Evolutionary conservation across 371 early-diverging fungal genomes (phyloP).

Genomic region (Smittium culicis): DNA sequence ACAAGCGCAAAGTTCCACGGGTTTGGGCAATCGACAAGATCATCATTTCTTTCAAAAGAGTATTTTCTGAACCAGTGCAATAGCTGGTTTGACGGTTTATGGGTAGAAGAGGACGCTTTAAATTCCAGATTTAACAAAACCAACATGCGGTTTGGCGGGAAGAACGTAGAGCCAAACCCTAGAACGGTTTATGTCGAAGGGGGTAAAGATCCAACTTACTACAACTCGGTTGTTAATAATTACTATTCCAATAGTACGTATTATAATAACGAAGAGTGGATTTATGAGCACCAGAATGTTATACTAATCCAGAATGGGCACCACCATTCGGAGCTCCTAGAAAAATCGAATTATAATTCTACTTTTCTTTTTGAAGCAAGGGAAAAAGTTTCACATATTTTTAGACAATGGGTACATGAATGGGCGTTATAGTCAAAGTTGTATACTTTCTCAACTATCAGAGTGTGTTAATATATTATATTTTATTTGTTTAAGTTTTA

Average conservation of each 20-base stretch:
- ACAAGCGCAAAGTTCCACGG: background rate
- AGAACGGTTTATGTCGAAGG: constrained; percentile 9
- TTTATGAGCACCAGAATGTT: constrained; percentile 1
- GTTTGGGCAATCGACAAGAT: background rate
- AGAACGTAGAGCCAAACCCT: background rate
- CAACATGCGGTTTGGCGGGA: background rate
- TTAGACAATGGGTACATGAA: background rate
- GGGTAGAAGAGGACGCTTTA: no score
- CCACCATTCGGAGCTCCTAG: constrained; percentile 4
- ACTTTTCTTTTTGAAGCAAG: background rate
- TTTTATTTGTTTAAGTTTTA: no score
- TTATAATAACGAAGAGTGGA: background rate
- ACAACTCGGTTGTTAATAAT: background rate
- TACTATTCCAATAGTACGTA: no score
- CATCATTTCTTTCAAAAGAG: background rate
- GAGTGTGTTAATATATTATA: no score
- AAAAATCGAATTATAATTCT: background rate
- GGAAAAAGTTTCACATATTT: background rate
- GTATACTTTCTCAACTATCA: no score
- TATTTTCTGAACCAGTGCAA: background rate
- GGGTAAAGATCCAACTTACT: background rate
- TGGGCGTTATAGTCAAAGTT: background rate
- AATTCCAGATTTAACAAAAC: background rate
- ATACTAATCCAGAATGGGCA: constrained; percentile 3
- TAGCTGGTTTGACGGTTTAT: background rate